These are phyloP conservation scores for Mucor sp. DNA, from an alignment of 371 early-diverging fungal species.

Conservation along the genomic window DNA sequence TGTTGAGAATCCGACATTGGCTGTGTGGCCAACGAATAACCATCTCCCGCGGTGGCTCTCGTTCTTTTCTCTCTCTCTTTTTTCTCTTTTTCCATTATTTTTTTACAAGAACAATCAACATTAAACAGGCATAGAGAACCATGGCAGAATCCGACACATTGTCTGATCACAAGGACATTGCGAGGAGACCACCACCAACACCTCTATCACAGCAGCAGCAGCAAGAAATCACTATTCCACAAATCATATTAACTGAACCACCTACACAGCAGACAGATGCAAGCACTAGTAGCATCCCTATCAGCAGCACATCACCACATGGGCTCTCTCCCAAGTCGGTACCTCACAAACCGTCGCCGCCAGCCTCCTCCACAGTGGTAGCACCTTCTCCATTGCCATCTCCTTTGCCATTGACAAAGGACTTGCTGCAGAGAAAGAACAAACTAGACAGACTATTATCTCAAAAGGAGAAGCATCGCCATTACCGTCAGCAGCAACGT, in stretches of 20 bases:
- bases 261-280: constrained; percentile 4
- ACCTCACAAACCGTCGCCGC: neutral
- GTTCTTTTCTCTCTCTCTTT: neutral
- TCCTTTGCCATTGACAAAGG: constrained; percentile 50
- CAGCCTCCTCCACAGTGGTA: neutral
- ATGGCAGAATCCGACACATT: constrained; percentile 1
- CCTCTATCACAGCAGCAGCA: neutral
- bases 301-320: neutral
- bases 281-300: neutral
- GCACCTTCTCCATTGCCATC: neutral
- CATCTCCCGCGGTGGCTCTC: constrained; percentile 1
- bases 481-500: constrained; percentile 3
- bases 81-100: neutral
- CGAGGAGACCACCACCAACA: neutral
- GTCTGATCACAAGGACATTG: constrained; percentile 11
- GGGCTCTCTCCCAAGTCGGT: constrained; percentile 17
- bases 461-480: constrained; percentile 15
- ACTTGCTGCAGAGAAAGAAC: constrained; percentile 42
- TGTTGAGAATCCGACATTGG: neutral
- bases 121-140: neutral
- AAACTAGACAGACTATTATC: constrained; percentile 37
- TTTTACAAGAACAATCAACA: too few species aligned
- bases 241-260: constrained; percentile 41
- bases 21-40: neutral
- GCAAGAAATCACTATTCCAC: constrained; percentile 27